Evolutionary conservation across 2,329 filamentous ascomycete genomes (phyloP).

Genomic region (Albophoma yamanashiensis): DNA sequence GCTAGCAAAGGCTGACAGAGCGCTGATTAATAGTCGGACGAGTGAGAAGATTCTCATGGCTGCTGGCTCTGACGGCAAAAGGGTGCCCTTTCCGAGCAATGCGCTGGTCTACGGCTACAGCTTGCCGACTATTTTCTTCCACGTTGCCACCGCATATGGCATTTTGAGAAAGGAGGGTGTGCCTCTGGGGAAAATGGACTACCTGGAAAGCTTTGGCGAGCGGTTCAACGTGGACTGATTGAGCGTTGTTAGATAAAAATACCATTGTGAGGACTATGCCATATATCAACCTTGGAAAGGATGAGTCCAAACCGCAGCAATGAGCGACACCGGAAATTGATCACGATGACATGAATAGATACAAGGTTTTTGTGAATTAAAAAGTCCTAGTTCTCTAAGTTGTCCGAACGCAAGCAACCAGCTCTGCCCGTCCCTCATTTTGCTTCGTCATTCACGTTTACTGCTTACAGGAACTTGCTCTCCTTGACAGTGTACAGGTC

Average conservation of each 20-base stretch:
- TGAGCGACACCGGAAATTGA: no score
- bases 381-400: neutral
- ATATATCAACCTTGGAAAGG: no score
- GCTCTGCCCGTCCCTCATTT: neutral
- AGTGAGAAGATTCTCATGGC: neutral
- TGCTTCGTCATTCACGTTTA: neutral
- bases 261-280: no score
- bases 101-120: neutral
- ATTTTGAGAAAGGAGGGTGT: constrained; percentile 45
- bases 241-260: neutral
- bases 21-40: neutral
- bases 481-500: constrained; percentile 63
- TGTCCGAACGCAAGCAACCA: neutral
- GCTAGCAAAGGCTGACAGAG: neutral
- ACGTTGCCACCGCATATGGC: constrained; percentile 39
- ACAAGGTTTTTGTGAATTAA: neutral
- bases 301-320: no score
- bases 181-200: constrained; percentile 42
- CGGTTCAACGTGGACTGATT: neutral
- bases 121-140: constrained; percentile 44
- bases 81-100: neutral
- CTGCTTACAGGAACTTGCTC: constrained; percentile 40
- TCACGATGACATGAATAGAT: neutral
- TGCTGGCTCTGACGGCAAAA: neutral
- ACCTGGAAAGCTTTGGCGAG: constrained; percentile 16